Evolutionary conservation across 495 filamentous ascomycete species (phyloP).

Genomic region (Sabuloglossum arenarium): DNA sequence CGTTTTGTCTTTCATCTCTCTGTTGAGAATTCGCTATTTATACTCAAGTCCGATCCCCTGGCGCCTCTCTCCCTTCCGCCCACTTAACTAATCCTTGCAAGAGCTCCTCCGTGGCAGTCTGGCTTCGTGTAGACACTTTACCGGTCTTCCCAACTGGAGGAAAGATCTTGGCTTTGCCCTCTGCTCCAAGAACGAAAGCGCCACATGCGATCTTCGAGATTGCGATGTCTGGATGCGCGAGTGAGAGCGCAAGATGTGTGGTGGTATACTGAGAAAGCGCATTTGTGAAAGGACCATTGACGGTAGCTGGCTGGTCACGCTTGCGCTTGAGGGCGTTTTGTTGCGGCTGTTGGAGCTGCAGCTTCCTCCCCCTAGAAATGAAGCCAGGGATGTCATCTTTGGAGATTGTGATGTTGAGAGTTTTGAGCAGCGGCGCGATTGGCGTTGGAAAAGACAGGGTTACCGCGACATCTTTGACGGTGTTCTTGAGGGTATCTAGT

Average conservation of each 20-base stretch:
- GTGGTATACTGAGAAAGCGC: conserved; percentile 12
- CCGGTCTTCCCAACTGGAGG: neutral
- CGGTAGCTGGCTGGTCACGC: neutral
- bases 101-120: neutral
- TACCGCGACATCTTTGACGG: conserved; percentile 11
- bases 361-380: neutral
- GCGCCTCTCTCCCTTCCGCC: neutral
- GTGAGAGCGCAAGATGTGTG: conserved; percentile 14
- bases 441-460: conserved; percentile 13
- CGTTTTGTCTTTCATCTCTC: neutral
- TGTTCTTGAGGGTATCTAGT: neutral
- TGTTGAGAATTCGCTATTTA: neutral
- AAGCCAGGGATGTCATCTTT: conserved; percentile 12
- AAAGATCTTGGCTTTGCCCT: conserved; percentile 12
- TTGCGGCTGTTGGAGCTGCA: neutral
- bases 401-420: conserved; percentile 15
- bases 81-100: neutral
- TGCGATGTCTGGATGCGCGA: conserved; percentile 10
- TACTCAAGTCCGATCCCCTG: neutral
- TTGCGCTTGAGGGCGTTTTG: conserved; percentile 3
- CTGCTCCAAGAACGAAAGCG: conserved; percentile 10
- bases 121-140: neutral
- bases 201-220: conserved; percentile 13
- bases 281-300: conserved; percentile 11
- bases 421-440: conserved; percentile 9